Percentiles rank a stretch among this genome's conserved stretches.
Evolutionary conservation across 805 yeast genomes (phyloP).

Genomic region (Candida tammaniensis): DNA sequence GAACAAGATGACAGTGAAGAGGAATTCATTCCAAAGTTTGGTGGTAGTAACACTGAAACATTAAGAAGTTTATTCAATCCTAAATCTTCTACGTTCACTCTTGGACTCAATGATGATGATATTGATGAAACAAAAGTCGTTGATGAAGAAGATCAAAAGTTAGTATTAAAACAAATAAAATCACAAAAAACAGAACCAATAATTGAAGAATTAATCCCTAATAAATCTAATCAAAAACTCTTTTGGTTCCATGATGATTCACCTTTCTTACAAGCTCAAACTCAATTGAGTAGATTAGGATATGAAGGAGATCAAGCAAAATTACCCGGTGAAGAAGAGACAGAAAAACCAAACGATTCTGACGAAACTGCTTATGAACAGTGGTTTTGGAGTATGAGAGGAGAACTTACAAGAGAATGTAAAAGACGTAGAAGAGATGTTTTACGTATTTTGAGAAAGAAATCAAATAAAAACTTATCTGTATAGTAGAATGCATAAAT

Average conservation of each 20-base stretch:
- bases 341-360: slow-evolving; percentile 17
- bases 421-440: slow-evolving; percentile 76
- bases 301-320: slow-evolving; percentile 24
- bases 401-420: slow-evolving; percentile 73
- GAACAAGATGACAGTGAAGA: slow-evolving; percentile 21
- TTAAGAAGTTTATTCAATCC: slow-evolving; percentile 61
- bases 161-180: slow-evolving; percentile 29
- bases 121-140: slow-evolving; percentile 33
- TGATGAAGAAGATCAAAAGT: slow-evolving; percentile 17
- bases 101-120: slow-evolving; percentile 42
- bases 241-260: slow-evolving; percentile 85
- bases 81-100: slow-evolving; percentile 27
- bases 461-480: slow-evolving; percentile 9
- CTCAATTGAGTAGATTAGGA: slow-evolving; percentile 65
- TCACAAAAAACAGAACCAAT: slow-evolving; percentile 15
- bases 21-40: slow-evolving; percentile 57
- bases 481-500: slow-evolving; percentile 1
- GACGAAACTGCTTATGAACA: slow-evolving; percentile 55
- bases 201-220: slow-evolving; percentile 3
- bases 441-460: slow-evolving; percentile 54
- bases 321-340: slow-evolving; percentile 36
- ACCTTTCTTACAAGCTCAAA: slow-evolving; percentile 82
- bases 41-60: slow-evolving; percentile 49
- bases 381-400: slow-evolving; percentile 82
- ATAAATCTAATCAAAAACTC: slow-evolving; percentile 38